phyloP scores from a whole-genome alignment of 2,329 filamentous ascomycete species.

The Phyllosticta citriasiana region DNA sequence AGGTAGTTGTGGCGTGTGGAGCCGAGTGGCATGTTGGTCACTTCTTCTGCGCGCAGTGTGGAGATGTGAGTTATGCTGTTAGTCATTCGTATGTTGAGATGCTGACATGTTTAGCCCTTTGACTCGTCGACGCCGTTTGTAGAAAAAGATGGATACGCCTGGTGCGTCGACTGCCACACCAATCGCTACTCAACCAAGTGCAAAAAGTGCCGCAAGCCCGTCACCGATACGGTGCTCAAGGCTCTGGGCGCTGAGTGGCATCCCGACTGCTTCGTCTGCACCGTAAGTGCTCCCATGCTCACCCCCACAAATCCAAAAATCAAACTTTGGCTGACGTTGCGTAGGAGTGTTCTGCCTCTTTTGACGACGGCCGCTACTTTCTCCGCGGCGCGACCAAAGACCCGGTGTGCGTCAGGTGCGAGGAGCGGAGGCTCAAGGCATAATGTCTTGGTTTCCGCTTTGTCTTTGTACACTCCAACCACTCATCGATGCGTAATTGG shows the following conservation, averaged over 20 bases:
- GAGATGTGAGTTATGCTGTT: slow-evolving; percentile 47
- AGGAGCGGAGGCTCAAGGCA: slow-evolving; percentile 52
- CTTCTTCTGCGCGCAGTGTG: slow-evolving; percentile 98
- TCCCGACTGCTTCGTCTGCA: slow-evolving; percentile 79
- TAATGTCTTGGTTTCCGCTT: slow-evolving; percentile 16
- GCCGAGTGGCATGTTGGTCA: slow-evolving; percentile 96
- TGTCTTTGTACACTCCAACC: background rate
- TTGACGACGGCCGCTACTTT: slow-evolving; percentile 55
- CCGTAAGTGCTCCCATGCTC: slow-evolving; percentile 27
- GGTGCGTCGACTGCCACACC: slow-evolving; percentile 90
- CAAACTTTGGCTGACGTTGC: background rate
- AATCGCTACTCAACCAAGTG: slow-evolving; percentile 86
- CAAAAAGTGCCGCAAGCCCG: slow-evolving; percentile 69
- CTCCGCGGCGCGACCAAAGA: slow-evolving; percentile 48
- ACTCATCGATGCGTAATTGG: no score
- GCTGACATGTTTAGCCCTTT: slow-evolving; percentile 39
- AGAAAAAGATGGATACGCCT: slow-evolving; percentile 95
- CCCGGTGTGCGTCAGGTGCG: slow-evolving; percentile 53
- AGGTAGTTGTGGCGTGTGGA: slow-evolving; percentile 87
- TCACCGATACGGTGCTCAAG: slow-evolving; percentile 81
- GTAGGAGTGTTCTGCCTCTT: slow-evolving; percentile 49
- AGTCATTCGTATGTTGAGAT: background rate
- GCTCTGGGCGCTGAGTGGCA: slow-evolving; percentile 93
- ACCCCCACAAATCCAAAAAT: background rate
- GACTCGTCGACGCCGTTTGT: slow-evolving; percentile 66